Percentiles rank a stretch among this genome's conserved stretches.
Evolutionary conservation across 306 rosid species (phyloP).

Genomic region (Prunus mume): DNA sequence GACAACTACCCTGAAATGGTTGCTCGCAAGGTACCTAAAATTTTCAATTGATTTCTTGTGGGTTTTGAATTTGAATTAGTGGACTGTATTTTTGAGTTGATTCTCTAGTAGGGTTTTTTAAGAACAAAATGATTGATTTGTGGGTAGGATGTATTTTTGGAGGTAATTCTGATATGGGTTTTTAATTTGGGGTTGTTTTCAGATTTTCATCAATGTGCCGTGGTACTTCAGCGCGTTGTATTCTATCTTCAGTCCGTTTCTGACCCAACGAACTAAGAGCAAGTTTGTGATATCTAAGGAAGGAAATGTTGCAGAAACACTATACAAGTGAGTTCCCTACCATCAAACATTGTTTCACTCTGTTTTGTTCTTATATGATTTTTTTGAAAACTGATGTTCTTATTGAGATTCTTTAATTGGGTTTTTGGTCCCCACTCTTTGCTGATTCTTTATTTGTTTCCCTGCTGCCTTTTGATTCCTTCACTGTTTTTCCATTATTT

Average conservation of each 20-base stretch:
- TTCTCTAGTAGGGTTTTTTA: too few species aligned
- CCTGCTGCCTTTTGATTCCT: background rate
- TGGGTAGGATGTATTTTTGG: too few species aligned
- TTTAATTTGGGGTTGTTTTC: slow-evolving; percentile 3
- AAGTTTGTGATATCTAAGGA: slow-evolving; percentile 91
- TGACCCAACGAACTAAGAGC: slow-evolving; percentile 95
- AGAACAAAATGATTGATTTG: too few species aligned
- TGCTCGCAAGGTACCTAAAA: slow-evolving; percentile 64
- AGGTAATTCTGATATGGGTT: background rate
- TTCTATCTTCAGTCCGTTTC: slow-evolving; percentile 88
- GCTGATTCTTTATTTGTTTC: too few species aligned
- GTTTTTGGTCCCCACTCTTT: background rate
- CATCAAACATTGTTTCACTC: background rate
- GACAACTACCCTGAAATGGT: slow-evolving; percentile 98
- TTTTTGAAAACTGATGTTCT: background rate
- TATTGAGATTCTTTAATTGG: background rate
- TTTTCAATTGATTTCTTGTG: background rate
- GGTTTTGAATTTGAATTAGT: background rate
- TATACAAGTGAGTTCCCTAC: slow-evolving; percentile 61
- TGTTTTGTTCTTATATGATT: background rate
- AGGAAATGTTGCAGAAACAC: slow-evolving; percentile 93
- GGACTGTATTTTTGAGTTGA: background rate
- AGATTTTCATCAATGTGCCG: slow-evolving; percentile 96
- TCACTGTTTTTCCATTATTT: background rate
- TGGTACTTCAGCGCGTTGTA: slow-evolving; percentile 96